Percentiles rank a stretch among this genome's conserved stretches.
phyloP scores from a whole-genome alignment of 2,329 filamentous ascomycete species.

The Tolypocladium tundrense region DNA sequence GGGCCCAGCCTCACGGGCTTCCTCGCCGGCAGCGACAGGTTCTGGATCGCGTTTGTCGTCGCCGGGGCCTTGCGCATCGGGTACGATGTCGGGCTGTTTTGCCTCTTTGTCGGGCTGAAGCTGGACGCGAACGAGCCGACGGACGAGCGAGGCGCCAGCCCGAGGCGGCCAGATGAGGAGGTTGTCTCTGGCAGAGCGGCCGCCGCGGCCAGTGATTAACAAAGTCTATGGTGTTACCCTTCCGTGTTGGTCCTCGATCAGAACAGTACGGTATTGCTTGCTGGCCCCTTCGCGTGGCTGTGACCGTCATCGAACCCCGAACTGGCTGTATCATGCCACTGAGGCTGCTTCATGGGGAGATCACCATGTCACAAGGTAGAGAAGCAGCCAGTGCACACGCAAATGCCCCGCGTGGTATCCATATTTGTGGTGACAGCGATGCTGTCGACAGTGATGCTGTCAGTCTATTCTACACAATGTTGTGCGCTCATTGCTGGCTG shows the following conservation, averaged over 20 bases:
- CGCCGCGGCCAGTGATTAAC: background rate
- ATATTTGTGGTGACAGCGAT: background rate
- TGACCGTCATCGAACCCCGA: too few relatives aligned
- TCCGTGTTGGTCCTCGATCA: background rate
- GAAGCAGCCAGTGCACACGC: background rate
- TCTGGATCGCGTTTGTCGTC: constrained; percentile 53
- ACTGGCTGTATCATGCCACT: too few relatives aligned
- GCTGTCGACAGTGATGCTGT: background rate
- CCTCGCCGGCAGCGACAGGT: constrained; percentile 39
- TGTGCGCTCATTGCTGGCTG: background rate
- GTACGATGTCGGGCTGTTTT: constrained; percentile 50
- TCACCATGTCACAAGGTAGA: background rate
- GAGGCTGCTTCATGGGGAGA: background rate
- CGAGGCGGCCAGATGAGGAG: background rate
- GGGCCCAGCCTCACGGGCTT: constrained; percentile 46
- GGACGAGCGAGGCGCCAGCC: background rate
- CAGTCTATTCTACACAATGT: background rate
- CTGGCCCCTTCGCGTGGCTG: too few relatives aligned
- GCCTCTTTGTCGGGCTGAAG: constrained; percentile 48
- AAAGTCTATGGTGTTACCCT: background rate
- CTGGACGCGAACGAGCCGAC: constrained; percentile 32
- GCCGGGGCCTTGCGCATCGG: constrained; percentile 41
- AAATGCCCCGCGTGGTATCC: background rate
- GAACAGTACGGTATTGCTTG: too few relatives aligned
- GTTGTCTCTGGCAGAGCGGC: background rate